Base-by-base conservation (phyloP, 1,284 basidiomycete genomes). In the Leccinum insolens region DNA sequence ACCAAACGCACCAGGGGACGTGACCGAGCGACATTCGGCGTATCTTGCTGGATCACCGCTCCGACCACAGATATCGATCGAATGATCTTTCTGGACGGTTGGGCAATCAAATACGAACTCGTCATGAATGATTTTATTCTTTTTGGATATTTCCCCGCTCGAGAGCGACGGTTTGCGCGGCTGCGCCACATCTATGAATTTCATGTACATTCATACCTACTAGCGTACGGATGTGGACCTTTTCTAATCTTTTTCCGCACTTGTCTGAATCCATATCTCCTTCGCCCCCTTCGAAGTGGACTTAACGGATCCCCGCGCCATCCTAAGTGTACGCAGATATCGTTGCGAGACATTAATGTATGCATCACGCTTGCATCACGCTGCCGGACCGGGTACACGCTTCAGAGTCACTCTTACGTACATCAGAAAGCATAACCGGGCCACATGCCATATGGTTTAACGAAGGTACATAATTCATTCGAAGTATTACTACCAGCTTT, bases 51-150 rank as follows among this genome's bases (percentile, higher is more conserved):
- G 52, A 22, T 8, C 52, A 55, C 76, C 77, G 20, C 78, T 85
- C 55, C 80, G 79, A 66, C 81, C 76, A 68, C 81, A 86, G 57
- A 82, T 86, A 72, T 86, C 86, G 22, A 87, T 85, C 65, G 86
- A 87, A 76, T 86, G 71, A 81, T 69, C 0, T 39, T 67, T 3
- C 59, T 20, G 14, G 17, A 57, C 39, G 55, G 25, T 63, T 57
- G 49, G 22, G 46, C 20, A 20, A 22, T 28, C 39, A 64, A 55
- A 31, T 20, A 52, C 49, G 22, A 55, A 55, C 22, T 25, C 49
- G 61, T 31, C 63, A 67, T 20, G 66, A 68, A 63, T 49, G 12
- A 12, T 25, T 8, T 55, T 55, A 25, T 55, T 55, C n/a, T 60
- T 61, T 67, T 67, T 64, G 64, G 68, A 65, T 63, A 63, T 64